Percentiles rank a stretch among this genome's conserved stretches.
Evolutionary conservation across 2,329 filamentous ascomycete genomes (phyloP).

Genomic region (Clarireedia hainanense): DNA sequence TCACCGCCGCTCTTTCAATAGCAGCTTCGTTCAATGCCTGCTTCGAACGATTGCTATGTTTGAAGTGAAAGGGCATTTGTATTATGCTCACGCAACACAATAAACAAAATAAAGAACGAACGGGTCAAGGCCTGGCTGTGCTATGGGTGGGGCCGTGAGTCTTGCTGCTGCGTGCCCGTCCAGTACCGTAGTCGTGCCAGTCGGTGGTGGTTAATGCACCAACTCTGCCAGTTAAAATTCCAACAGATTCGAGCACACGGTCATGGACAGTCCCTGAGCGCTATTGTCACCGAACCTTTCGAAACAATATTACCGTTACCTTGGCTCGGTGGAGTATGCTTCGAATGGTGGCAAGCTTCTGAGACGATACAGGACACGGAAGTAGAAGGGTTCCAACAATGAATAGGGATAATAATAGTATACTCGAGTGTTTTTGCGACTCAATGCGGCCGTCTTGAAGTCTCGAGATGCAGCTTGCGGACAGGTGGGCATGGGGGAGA

Average conservation of each 20-base stretch:
- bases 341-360: not conserved
- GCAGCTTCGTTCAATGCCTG: slow-evolving; percentile 25
- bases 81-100: slow-evolving; percentile 9
- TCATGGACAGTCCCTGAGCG: slow-evolving; percentile 3
- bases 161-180: not conserved
- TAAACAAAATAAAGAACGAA: slow-evolving; percentile 1
- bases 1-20: slow-evolving; percentile 10
- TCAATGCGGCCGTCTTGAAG: slow-evolving; percentile 2
- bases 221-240: slow-evolving; percentile 4
- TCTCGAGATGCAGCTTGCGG: slow-evolving; percentile 6
- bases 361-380: not conserved
- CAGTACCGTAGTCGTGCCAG: not conserved
- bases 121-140: slow-evolving; percentile 8
- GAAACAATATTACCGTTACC: slow-evolving; percentile 8
- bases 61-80: slow-evolving; percentile 29
- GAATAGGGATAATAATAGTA: slow-evolving; percentile 11
- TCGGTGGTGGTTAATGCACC: not conserved
- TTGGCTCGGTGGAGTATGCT: not conserved
- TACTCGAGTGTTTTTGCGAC: not conserved
- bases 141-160: slow-evolving; percentile 7
- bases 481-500: not conserved
- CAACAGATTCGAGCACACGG: not conserved
- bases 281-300: not conserved
- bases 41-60: slow-evolving; percentile 29
- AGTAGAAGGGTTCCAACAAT: not conserved